Evolutionary conservation across 73 alveolate species (phyloP).

Genomic region (Paramecium primaurelia): DNA sequence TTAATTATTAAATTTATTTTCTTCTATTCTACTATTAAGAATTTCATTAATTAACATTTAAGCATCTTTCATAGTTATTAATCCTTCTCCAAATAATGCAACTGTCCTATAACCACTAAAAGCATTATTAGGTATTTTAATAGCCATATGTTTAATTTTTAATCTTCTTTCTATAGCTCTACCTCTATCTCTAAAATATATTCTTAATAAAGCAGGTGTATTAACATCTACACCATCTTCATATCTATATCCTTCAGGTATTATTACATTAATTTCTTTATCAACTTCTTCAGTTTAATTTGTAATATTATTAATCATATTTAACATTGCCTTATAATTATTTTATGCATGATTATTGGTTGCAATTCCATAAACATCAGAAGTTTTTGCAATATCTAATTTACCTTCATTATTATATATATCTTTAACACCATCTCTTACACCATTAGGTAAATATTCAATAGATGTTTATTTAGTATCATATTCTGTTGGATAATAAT

Average conservation of each 20-base stretch:
- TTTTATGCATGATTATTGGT: background rate
- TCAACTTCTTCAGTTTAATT: background rate
- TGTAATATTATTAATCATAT: background rate
- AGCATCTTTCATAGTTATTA: background rate
- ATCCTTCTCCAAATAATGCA: slow-evolving; percentile 17
- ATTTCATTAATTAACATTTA: background rate
- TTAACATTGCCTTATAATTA: background rate
- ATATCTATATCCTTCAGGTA: slow-evolving; percentile 76
- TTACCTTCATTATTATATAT: slow-evolving; percentile 35
- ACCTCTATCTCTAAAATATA: background rate
- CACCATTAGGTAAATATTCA: background rate
- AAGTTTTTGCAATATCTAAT: background rate
- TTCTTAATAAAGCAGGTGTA: slow-evolving; percentile 49
- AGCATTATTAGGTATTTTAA: background rate
- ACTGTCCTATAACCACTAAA: background rate
- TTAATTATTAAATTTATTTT: slow-evolving; percentile 11
- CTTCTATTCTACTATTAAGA: background rate
- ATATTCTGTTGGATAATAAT: slow-evolving; percentile 64
- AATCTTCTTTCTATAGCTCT: background rate
- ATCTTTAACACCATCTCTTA: slow-evolving; percentile 53
- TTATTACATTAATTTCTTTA: slow-evolving; percentile 64
- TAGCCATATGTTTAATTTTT: slow-evolving; percentile 31
- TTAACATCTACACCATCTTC: slow-evolving; percentile 69
- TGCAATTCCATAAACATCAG: background rate
- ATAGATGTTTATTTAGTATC: slow-evolving; percentile 60